Evolutionary conservation across 306 rosid genomes (phyloP).

Genomic region (Leucaena leucocephala): DNA sequence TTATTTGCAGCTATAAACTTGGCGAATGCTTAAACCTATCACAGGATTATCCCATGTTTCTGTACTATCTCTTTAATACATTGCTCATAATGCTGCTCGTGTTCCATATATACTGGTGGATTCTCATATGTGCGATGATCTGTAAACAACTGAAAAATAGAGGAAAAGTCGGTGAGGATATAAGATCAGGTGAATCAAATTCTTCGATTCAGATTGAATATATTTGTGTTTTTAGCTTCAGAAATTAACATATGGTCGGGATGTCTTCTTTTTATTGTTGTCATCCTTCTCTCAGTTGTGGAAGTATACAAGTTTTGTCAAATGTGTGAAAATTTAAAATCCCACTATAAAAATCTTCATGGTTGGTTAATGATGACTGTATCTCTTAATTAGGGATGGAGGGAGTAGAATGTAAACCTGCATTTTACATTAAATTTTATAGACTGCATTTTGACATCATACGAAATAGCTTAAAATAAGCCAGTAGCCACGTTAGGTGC

Average conservation of each 20-base stretch:
- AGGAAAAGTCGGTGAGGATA: conserved; percentile 96
- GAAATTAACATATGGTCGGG: conserved; percentile 20
- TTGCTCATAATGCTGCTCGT: conserved; percentile 80
- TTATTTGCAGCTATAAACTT: conserved; percentile 68
- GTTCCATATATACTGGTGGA: conserved; percentile 99
- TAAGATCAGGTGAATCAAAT: conserved; percentile 82
- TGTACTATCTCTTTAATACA: conserved; percentile 82
- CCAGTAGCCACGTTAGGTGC: not conserved
- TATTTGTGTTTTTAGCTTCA: conserved; percentile 22
- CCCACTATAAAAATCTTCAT: not conserved
- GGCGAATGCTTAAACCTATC: conserved; percentile 52
- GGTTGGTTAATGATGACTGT: not conserved
- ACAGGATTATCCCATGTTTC: conserved; percentile 40
- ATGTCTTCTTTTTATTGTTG: not conserved
- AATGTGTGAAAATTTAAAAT: not conserved
- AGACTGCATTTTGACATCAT: not conserved
- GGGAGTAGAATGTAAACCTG: not conserved
- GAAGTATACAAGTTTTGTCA: not conserved
- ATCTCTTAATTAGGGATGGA: not conserved
- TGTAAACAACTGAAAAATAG: conserved; percentile 79
- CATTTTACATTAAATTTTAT: not conserved
- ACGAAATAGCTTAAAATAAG: not conserved
- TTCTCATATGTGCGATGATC: conserved; percentile 87
- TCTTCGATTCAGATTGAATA: conserved; percentile 12
- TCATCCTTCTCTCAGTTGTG: not conserved